Percentiles rank a stretch among this genome's conserved stretches.
Conservation (phyloP, 1,139 yeast species). For the Debaryomycetaceae sp. region DNA sequence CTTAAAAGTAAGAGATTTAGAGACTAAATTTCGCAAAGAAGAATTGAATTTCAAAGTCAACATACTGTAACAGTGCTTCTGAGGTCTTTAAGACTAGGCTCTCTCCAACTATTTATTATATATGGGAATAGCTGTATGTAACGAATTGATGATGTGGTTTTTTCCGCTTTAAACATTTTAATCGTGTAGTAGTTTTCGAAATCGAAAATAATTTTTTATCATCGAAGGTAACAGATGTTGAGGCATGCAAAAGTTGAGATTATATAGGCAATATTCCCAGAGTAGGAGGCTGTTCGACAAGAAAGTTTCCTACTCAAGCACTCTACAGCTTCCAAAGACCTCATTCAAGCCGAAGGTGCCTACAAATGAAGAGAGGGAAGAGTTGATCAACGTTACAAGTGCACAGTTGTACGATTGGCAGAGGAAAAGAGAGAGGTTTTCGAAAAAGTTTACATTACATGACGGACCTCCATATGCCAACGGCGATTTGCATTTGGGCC, state of each 20-base stretch:
- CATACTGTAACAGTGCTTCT: neutral
- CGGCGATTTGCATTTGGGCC: conserved; percentile 91
- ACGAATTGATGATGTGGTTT: conserved; percentile 8
- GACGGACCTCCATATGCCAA: conserved; percentile 99
- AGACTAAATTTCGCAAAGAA: neutral
- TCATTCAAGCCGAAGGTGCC: conserved; percentile 42
- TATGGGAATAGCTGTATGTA: conserved; percentile 8
- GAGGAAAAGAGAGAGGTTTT: conserved; percentile 12
- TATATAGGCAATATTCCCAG: neutral
- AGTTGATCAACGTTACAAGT: conserved; percentile 26
- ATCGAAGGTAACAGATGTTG: too few species aligned
- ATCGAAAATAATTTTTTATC: neutral
- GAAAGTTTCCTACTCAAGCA: conserved; percentile 22
- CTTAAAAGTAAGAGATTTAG: neutral
- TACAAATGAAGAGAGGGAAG: conserved; percentile 20
- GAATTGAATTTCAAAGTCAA: conserved; percentile 1
- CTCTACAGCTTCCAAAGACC: conserved; percentile 41
- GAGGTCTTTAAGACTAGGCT: neutral
- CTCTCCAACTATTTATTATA: conserved; percentile 7
- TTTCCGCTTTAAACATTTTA: neutral
- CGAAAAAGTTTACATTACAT: conserved; percentile 63
- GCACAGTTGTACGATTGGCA: conserved; percentile 37
- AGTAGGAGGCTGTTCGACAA: neutral
- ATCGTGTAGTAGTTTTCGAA: neutral
- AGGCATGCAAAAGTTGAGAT: too few species aligned